Evolutionary conservation across 78 protist species (phyloP), one percentile per base, ranked within the genome.

Genomic region (Dictyostelium brefeldianum): DNA sequence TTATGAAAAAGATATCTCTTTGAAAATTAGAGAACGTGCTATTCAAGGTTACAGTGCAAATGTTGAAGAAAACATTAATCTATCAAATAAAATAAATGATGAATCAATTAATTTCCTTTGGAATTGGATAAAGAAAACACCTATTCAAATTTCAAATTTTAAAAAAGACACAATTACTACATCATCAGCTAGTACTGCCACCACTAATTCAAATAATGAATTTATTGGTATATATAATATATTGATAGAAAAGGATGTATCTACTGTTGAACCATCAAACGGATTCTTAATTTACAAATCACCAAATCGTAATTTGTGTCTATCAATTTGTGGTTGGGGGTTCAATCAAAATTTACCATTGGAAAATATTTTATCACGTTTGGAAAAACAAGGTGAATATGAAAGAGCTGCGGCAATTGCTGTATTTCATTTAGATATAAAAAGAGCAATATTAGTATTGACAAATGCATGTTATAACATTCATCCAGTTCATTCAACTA

Each of bases 361-460:
- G 56, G 92, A 87, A 9, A 48, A 9, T 50, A 53, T 50, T 1
- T 29, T 87, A 5, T 22, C 75, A 29, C 5, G n/a, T 22, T 82
- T 83, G 47, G 97, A 96, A 50, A 83, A 71, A 14, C 15, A 64
- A 12, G 87, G 80, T 36, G 75, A 93, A 36, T 83, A 50, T 75
- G 98, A 97, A 78, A 46, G 81, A 17, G 97, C 97, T 9, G 96
- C 96, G 1, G 81, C 96, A 8, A 1, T 93, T 1, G 77, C 95
- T 1, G 73, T 97, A 41, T 95, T 95, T 85, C 96, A 95, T 77
- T 75, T 89, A 57, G 95, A 96, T 43, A 41, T 96, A 17, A 65
- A 70, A n/a, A 80, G 96, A 9, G 96, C 97, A 5, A 65, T 93
- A 20, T 41, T 12, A 0, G 29, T 85, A 3, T 70, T 94, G 3